Evolutionary conservation across 2,329 filamentous ascomycete genomes (phyloP), one percentile per base, ranked within the genome.

Genomic region (Dactylonectria estremocensis): DNA sequence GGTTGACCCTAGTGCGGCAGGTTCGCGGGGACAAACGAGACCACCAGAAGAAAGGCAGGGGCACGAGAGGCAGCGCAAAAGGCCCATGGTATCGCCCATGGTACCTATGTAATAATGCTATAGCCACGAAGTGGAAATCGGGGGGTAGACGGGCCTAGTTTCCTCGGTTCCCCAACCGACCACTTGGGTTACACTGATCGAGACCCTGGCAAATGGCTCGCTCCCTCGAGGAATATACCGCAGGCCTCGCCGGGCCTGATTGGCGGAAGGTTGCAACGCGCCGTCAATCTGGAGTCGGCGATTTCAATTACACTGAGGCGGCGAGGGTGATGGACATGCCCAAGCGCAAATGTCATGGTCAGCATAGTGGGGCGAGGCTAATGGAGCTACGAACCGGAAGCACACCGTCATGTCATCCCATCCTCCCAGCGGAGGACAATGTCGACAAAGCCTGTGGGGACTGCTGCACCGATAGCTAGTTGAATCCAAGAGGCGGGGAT

Each of bases 81-180:
- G 22, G 58, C 37, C 58, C 58, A n/a, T 50, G 63, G 35, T 53
- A 52, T 45, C 61, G 45, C 48, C 54, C 53, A 43, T 60, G 52
- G 33, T 28, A 28, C 24, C 16, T 40, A 45, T 35, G 55, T 61
- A 48, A 61, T 48, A 57, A 57, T 61, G 37, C 61, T 64, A 53
- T 58, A 61, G 60, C 67, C 43, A 74, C 62, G 24, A 54, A 45
- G 57, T 52, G 37, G 61, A 53, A 63, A 64, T 67, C 62, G 60
- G 56, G 68, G 73, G 72, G 71, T 70, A 74, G 73, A 63, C 72
- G 72, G 72, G 67, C 72, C 74, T 76, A 69, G 66, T 67, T 70
- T 67, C 74, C 74, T 76, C 72, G 71, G 72, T 64, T 73, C 67
- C 64, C 64, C 64, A 72, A 70, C 71, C 69, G 72, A 65, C 66